Evolutionary conservation across 805 yeast genomes (phyloP).

Genomic region (Huiozyma sinensis): DNA sequence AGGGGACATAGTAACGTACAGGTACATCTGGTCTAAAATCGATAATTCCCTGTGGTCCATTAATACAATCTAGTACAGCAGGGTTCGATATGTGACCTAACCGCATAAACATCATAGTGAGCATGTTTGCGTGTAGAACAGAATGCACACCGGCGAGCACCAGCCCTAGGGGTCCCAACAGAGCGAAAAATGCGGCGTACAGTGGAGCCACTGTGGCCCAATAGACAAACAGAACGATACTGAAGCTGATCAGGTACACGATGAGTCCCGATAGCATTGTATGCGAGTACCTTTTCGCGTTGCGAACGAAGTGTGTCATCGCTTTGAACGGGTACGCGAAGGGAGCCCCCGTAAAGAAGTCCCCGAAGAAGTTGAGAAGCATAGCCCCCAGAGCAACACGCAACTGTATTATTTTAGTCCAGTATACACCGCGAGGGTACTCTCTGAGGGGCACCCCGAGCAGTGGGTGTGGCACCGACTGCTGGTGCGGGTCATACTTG

Average conservation of each 20-base stretch:
- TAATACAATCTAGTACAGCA: slow-evolving; percentile 9
- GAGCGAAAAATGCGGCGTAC: slow-evolving; percentile 18
- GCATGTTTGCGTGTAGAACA: slow-evolving; percentile 21
- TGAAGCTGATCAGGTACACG: slow-evolving; percentile 12
- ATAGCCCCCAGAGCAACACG: slow-evolving; percentile 7
- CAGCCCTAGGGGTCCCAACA: slow-evolving; percentile 24
- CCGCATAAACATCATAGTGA: slow-evolving; percentile 26
- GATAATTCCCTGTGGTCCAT: no score
- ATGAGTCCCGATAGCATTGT: slow-evolving; percentile 6
- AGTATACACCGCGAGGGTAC: slow-evolving; percentile 8
- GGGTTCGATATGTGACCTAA: slow-evolving; percentile 16
- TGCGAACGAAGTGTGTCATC: slow-evolving; percentile 9
- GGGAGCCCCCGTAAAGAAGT: slow-evolving; percentile 14
- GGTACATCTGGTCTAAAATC: slow-evolving; percentile 6
- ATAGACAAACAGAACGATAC: slow-evolving; percentile 15
- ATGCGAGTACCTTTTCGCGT: slow-evolving; percentile 9
- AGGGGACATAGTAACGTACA: slow-evolving; percentile 21
- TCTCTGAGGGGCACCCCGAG: slow-evolving; percentile 7
- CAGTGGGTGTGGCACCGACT: slow-evolving; percentile 13
- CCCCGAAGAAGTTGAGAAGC: slow-evolving; percentile 15
- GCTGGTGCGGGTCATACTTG: slow-evolving; percentile 20
- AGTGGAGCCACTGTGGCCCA: slow-evolving; percentile 25
- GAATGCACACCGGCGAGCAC: slow-evolving; percentile 21
- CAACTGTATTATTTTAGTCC: slow-evolving; percentile 7
- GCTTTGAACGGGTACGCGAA: slow-evolving; percentile 21